A percentile compares a stretch with the other conserved stretches of the same genome.
These are phyloP conservation scores for Paramecium sexaurelia DNA, from an alignment of 73 alveolate genomes.

Conservation along the genomic window DNA sequence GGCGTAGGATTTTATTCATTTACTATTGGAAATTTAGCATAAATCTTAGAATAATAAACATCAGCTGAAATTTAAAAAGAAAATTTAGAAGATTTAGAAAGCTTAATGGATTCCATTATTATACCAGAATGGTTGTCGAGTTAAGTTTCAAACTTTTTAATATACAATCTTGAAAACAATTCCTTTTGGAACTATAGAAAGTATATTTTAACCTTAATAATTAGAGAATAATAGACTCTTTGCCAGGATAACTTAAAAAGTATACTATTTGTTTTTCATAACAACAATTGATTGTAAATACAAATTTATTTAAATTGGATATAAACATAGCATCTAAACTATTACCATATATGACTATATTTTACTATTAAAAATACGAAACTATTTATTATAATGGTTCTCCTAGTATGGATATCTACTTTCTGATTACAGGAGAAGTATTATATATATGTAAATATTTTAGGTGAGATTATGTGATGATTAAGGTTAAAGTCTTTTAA, in stretches of 20 bases:
- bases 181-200: constrained; percentile 40
- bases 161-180: constrained; percentile 32
- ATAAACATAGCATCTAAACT: neutral
- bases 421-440: constrained; percentile 53
- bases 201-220: neutral
- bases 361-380: constrained; percentile 9
- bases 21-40: constrained; percentile 77
- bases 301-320: constrained; percentile 41
- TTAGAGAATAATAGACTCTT: neutral
- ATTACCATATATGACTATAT: neutral
- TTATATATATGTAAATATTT: neutral
- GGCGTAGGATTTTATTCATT: constrained; percentile 84
- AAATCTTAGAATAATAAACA: constrained; percentile 68
- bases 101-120: neutral
- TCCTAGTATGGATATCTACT: neutral
- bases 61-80: constrained; percentile 23
- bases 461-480: constrained; percentile 36
- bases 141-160: neutral
- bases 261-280: neutral
- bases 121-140: neutral
- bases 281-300: neutral
- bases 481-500: neutral
- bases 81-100: neutral
- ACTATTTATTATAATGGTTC: constrained; percentile 27
- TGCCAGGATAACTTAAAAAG: constrained; percentile 2